Percentiles rank a stretch among this genome's conserved stretches.
These are phyloP conservation scores for Debaryomyces udenii DNA, from an alignment of 1,139 yeast genomes.

Conservation along the genomic window DNA sequence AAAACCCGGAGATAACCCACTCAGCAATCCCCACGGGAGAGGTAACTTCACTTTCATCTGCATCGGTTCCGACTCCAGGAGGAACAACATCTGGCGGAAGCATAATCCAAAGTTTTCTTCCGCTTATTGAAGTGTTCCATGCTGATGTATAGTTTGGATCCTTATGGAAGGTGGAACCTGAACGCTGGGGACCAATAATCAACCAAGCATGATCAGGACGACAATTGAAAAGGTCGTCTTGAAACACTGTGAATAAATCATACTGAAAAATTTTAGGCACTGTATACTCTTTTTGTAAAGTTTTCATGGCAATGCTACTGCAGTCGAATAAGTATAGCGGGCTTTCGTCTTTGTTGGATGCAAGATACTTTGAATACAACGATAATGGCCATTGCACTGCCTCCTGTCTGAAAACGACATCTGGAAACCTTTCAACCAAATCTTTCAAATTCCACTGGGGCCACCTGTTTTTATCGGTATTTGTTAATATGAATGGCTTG, in stretches of 20 bases:
- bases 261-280: slow-evolving; percentile 55
- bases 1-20: slow-evolving; percentile 84
- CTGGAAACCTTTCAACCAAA: slow-evolving; percentile 56
- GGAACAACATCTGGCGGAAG: slow-evolving; percentile 76
- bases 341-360: slow-evolving; percentile 69
- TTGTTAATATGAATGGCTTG: slow-evolving; percentile 69
- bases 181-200: slow-evolving; percentile 76
- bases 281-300: slow-evolving; percentile 55
- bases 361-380: slow-evolving; percentile 63
- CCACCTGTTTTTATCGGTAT: slow-evolving; percentile 50
- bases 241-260: slow-evolving; percentile 52
- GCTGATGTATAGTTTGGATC: slow-evolving; percentile 92
- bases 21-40: slow-evolving; percentile 89
- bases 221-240: slow-evolving; percentile 39
- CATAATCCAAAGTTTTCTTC: slow-evolving; percentile 87
- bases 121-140: slow-evolving; percentile 80
- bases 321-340: slow-evolving; percentile 89
- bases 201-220: slow-evolving; percentile 93
- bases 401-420: slow-evolving; percentile 76
- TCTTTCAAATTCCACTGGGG: slow-evolving; percentile 65
- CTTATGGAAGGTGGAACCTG: slow-evolving; percentile 90
- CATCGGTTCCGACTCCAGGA: slow-evolving; percentile 83
- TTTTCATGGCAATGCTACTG: slow-evolving; percentile 62
- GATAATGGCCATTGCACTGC: slow-evolving; percentile 77
- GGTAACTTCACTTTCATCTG: slow-evolving; percentile 85